Base-by-base conservation (phyloP, 1,284 basidiomycete genomes). In the Clitocybe nebularis region DNA sequence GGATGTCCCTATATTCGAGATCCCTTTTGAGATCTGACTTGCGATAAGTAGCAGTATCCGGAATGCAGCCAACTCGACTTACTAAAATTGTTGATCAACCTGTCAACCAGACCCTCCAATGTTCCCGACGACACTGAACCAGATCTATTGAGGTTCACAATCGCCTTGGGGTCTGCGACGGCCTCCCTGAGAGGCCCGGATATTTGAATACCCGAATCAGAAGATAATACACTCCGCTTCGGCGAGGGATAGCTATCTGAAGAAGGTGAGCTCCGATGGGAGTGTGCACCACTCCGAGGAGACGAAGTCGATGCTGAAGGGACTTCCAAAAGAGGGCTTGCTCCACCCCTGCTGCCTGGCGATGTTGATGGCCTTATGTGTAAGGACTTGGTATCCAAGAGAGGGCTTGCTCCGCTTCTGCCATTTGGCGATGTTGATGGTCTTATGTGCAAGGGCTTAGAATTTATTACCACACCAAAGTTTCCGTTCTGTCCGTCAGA, bases 71-170 rank as follows among this genome's bases (percentile, higher is more conserved):
- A 24, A 30, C 11, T 14, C 7, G 21, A 51, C 61, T 55, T 43
- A 64, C 62, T 59, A 39, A 61, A 64, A 39, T 63, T 55, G 13
- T 51, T 56, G 35, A 69, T 60, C 33, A 72, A 48, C 23, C 60
- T 58, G 14, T 68, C 61, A 2, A 72, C 55, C 17, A 73, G 48
- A 10, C 66, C 70, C 46, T 68, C 61, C 36, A 74, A 45, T 13
- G 67, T 71, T 4, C 65, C 71, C n/a, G 66, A 61, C 11, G 49
- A 47, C 9, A 72, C 60, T 4, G 48, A 39, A 5, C 63, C 67
- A 38, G 57, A 55, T 1, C 47, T 41, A 2, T 48, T 44, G 22
- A 58, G 35, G 41, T 63, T 49, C 30, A 68, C 52, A 20, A 64
- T 52, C 4, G 48, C 36, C 25, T 49, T 45, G 8, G 56, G 37